Conservation (phyloP, 2,329 filamentous ascomycete species). For the Kalmusia sp. region DNA sequence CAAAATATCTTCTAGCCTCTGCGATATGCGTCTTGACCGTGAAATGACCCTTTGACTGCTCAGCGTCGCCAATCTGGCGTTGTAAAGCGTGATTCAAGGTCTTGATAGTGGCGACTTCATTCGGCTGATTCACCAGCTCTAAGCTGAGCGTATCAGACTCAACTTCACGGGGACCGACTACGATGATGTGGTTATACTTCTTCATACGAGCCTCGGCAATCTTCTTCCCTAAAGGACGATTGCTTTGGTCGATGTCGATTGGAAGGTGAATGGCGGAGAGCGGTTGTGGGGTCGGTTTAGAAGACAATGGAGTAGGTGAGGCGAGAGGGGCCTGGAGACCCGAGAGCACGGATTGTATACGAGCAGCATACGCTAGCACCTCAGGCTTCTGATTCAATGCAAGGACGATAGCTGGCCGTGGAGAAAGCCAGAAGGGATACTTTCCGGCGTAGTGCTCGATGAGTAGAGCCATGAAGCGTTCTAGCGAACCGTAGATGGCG, state of each 20-base stretch:
- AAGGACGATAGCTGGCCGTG: conserved; percentile 76
- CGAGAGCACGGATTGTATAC: conserved; percentile 43
- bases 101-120: conserved; percentile 29
- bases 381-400: conserved; percentile 70
- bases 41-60: conserved; percentile 21
- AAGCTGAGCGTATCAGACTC: conserved; percentile 32
- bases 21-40: conserved; percentile 22
- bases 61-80: conserved; percentile 18
- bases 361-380: conserved; percentile 58
- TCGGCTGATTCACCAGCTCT: conserved; percentile 48
- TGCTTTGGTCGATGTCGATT: conserved; percentile 73
- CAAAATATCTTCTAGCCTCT: conserved; percentile 38
- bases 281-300: conserved; percentile 47
- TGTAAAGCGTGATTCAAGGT: conserved; percentile 43
- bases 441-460: conserved; percentile 80
- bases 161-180: conserved; percentile 63
- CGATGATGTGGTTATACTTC: conserved; percentile 76
- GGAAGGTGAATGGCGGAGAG: conserved; percentile 67
- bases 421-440: conserved; percentile 90
- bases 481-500: conserved; percentile 82
- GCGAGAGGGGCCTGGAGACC: conserved; percentile 29
- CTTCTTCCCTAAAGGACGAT: conserved; percentile 71
- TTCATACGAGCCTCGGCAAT: conserved; percentile 73
- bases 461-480: conserved; percentile 82
- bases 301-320: conserved; percentile 6